Percentiles rank a stretch among this genome's conserved stretches.
Evolutionary conservation across 139 green algal species (phyloP).

Genomic region (Parachlorella kessleri): DNA sequence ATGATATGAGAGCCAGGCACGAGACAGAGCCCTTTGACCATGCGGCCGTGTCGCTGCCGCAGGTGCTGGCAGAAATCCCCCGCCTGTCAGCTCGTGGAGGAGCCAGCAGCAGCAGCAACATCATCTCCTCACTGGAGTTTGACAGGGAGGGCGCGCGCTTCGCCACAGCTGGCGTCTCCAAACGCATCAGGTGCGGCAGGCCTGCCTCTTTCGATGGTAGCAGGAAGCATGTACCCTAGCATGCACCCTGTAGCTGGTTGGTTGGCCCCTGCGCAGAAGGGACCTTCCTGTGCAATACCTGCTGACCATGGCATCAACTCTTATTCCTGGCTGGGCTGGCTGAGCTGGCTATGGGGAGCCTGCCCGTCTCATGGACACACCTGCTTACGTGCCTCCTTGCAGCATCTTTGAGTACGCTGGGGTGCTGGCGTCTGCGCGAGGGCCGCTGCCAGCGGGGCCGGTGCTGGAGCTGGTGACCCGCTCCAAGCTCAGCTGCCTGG

Average conservation of each 20-base stretch:
- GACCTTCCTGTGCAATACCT: too few relatives aligned
- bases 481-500: constrained; percentile 84
- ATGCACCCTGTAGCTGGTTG: too few relatives aligned
- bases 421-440: constrained; percentile 11
- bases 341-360: not conserved
- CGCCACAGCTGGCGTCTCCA: constrained; percentile 72
- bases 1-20: too few relatives aligned
- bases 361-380: not conserved
- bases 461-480: constrained; percentile 74
- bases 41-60: not conserved
- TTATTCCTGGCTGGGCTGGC: too few relatives aligned
- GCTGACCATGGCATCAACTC: too few relatives aligned
- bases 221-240: too few relatives aligned
- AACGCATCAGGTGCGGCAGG: constrained; percentile 42
- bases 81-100: constrained; percentile 7
- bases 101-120: constrained; percentile 37
- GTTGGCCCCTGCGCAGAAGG: too few relatives aligned
- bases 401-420: constrained; percentile 41
- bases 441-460: constrained; percentile 40
- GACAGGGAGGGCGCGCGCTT: constrained; percentile 58
- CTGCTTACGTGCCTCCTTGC: not conserved
- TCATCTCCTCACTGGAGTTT: constrained; percentile 79
- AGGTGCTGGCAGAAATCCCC: constrained; percentile 57
- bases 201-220: too few relatives aligned
- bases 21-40: too few relatives aligned